Percentiles rank a stretch among this genome's conserved stretches.
Conservation (phyloP, 345 rosid genomes). For the Arabidopsis arenosa region DNA sequence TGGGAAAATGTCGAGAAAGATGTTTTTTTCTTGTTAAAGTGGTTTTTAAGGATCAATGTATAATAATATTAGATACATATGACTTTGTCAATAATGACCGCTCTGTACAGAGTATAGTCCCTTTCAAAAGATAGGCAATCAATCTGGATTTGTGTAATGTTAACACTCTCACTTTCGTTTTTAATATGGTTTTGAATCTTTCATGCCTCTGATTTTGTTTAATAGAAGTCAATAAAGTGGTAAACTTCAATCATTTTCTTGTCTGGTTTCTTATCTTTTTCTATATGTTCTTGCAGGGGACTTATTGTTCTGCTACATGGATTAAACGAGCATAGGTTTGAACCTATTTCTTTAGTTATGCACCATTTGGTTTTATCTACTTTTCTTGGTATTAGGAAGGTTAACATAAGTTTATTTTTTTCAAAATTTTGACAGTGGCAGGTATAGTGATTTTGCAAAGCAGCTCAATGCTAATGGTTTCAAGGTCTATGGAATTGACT, state of each 20-base stretch:
- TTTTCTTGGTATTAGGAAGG: slow-evolving; percentile 1
- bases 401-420: background rate
- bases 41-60: background rate
- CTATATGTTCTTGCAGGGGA: slow-evolving; percentile 64
- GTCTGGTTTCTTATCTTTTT: slow-evolving; percentile 15
- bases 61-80: background rate
- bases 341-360: slow-evolving; percentile 11
- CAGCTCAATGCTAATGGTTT: slow-evolving; percentile 76
- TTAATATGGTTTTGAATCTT: slow-evolving; percentile 1
- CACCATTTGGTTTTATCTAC: background rate
- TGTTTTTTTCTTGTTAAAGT: slow-evolving; percentile 9
- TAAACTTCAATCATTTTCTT: background rate
- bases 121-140: too few relatives aligned
- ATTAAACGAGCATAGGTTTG: slow-evolving; percentile 91
- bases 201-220: slow-evolving; percentile 3
- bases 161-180: background rate
- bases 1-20: slow-evolving; percentile 7
- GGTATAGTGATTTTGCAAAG: slow-evolving; percentile 88
- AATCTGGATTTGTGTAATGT: background rate
- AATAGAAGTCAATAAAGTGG: background rate
- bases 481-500: slow-evolving; percentile 93
- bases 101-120: background rate
- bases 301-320: slow-evolving; percentile 81
- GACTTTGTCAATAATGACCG: slow-evolving; percentile 16
- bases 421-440: slow-evolving; percentile 56